These are phyloP conservation scores for Pilatotrama ljubarskyi DNA, from an alignment of 768 basidiomycete species.

Conservation along the genomic window DNA sequence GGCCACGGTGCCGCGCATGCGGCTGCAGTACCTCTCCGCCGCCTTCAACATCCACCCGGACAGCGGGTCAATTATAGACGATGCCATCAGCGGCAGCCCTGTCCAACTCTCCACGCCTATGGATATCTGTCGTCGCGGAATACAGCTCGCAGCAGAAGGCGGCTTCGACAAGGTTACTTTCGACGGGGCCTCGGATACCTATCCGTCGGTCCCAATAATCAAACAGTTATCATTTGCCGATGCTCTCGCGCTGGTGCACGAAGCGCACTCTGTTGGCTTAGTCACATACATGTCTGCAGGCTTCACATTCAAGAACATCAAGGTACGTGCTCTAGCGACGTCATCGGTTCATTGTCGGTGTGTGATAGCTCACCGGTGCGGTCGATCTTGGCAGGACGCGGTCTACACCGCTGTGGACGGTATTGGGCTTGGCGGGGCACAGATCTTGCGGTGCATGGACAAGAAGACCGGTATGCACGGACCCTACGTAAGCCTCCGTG, in stretches of 20 bases:
- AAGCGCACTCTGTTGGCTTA: background rate
- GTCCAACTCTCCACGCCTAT: background rate
- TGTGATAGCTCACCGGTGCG: no score
- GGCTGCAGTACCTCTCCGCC: slow-evolving; percentile 2
- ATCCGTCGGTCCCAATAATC: background rate
- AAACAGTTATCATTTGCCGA: background rate
- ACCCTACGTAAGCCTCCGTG: background rate
- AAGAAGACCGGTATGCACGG: slow-evolving; percentile 1
- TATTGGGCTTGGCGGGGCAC: slow-evolving; percentile 2
- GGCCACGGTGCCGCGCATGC: background rate
- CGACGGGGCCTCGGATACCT: background rate
- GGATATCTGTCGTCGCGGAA: background rate
- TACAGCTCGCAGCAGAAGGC: background rate
- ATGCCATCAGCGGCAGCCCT: no score
- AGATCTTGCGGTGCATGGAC: slow-evolving; percentile 6
- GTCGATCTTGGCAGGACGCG: no score
- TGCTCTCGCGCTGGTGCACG: slow-evolving; percentile 1
- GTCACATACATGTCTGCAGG: background rate
- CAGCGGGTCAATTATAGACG: no score
- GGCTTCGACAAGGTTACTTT: slow-evolving; percentile 7
- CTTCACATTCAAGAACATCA: background rate
- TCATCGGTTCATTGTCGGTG: no score
- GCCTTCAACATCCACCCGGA: background rate
- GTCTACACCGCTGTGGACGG: background rate
- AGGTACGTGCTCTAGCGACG: no score